phyloP scores from a whole-genome alignment of 2,329 filamentous ascomycete species.

The Ophiostoma quercus region DNA sequence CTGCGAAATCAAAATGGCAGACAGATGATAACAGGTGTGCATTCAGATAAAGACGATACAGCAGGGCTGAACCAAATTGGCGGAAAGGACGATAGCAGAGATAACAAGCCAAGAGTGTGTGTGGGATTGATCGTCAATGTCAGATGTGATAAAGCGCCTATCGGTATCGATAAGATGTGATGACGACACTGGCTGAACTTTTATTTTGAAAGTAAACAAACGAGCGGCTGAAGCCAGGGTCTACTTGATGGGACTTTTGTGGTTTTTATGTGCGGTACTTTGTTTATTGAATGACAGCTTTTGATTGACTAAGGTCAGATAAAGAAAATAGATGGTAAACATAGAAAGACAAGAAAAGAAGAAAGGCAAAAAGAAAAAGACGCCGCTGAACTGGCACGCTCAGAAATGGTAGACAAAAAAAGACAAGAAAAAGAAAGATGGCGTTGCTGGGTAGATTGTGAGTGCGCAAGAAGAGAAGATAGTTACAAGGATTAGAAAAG shows the following conservation, averaged over 20 bases:
- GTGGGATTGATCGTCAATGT: neutral
- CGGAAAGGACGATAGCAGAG: neutral
- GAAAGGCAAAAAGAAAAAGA: neutral
- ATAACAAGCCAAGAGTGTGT: neutral
- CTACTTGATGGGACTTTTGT: neutral
- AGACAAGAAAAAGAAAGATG: neutral
- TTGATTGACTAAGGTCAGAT: neutral
- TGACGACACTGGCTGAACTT: neutral
- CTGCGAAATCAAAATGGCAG: neutral
- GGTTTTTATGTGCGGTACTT: neutral
- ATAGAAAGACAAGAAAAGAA: neutral
- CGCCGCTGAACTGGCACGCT: neutral
- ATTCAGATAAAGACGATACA: neutral
- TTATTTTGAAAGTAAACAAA: neutral
- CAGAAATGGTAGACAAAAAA: neutral
- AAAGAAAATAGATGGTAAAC: neutral
- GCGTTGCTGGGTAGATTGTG: slow-evolving; percentile 2
- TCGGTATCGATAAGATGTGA: slow-evolving; percentile 11
- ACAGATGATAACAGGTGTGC: neutral
- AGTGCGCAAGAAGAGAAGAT: slow-evolving; percentile 2
- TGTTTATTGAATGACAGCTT: neutral
- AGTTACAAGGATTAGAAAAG: neutral
- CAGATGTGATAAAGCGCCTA: neutral
- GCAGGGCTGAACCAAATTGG: neutral
- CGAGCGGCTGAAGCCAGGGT: neutral